Percentiles rank a stretch among this genome's conserved stretches.
These are phyloP conservation scores for Backusella parvicylindrica DNA, from an alignment of 192 early-diverging fungal genomes.

Conservation along the genomic window DNA sequence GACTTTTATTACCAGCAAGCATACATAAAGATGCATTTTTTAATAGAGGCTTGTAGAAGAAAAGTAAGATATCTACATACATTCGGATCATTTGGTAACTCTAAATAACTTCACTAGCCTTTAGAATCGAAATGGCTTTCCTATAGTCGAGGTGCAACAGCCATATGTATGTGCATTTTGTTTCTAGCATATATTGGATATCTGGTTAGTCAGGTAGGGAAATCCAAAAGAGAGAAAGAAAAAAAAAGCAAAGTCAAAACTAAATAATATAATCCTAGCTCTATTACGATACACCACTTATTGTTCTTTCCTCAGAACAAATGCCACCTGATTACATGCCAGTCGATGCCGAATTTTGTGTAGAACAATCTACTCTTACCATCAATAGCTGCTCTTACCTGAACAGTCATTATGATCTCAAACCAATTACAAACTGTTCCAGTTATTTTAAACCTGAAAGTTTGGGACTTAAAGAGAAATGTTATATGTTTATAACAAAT, in stretches of 20 bases:
- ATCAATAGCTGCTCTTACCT: not conserved
- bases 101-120: not conserved
- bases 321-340: not conserved
- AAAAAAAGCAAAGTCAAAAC: too few relatives aligned
- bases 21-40: not conserved
- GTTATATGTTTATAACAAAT: slow-evolving; percentile 11
- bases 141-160: not conserved
- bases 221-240: too few relatives aligned
- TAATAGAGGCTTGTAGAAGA: not conserved
- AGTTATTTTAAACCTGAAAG: too few relatives aligned
- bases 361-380: not conserved
- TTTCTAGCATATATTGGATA: not conserved
- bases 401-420: not conserved
- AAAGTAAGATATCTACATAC: not conserved
- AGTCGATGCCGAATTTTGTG: not conserved
- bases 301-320: not conserved
- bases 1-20: too few relatives aligned
- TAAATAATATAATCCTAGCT: not conserved
- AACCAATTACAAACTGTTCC: not conserved
- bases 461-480: not conserved
- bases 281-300: not conserved
- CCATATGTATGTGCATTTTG: not conserved
- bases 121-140: not conserved
- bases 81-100: not conserved
- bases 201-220: not conserved